Conservation (phyloP, 2,329 filamentous ascomycete genomes). For the Ophiostoma himal-ulmi region DNA sequence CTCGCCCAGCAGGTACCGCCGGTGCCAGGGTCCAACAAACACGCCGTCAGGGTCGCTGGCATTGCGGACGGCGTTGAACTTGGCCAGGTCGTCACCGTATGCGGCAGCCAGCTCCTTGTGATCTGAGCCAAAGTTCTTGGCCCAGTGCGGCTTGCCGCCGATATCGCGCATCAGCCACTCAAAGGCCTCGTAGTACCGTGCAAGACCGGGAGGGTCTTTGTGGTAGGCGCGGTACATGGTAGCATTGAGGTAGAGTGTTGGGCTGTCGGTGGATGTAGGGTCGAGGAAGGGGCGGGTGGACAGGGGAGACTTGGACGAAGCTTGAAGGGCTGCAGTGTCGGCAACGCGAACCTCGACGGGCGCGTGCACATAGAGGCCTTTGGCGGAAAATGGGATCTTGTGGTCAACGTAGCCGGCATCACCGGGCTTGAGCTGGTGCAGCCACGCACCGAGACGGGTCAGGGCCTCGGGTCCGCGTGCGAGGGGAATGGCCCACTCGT, state of each 20-base stretch:
- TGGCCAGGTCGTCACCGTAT: constrained; percentile 56
- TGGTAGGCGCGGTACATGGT: constrained; percentile 72
- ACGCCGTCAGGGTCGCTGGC: constrained; percentile 67
- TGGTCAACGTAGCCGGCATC: constrained; percentile 54
- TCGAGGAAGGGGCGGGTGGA: constrained; percentile 45
- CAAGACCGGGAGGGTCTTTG: constrained; percentile 60
- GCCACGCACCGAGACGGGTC: constrained; percentile 75
- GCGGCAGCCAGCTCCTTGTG: constrained; percentile 51
- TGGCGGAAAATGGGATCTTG: constrained; percentile 62
- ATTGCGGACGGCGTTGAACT: constrained; percentile 58
- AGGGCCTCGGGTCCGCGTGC: constrained; percentile 82
- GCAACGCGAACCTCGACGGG: constrained; percentile 72
- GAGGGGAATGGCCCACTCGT: constrained; percentile 93
- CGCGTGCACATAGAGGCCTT: constrained; percentile 68
- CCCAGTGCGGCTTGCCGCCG: constrained; percentile 71
- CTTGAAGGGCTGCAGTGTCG: constrained; percentile 46
- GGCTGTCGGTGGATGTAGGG: constrained; percentile 54
- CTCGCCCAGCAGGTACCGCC: constrained; percentile 54
- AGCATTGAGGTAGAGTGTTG: constrained; percentile 73
- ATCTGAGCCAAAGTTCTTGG: constrained; percentile 65
- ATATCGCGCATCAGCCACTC: constrained; percentile 77
- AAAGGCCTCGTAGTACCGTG: constrained; percentile 71
- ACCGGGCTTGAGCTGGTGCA: constrained; percentile 56
- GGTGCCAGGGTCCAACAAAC: constrained; percentile 87
- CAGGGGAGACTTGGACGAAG: constrained; percentile 29